Percentiles rank a stretch among this genome's conserved stretches.
phyloP scores from a whole-genome alignment of 2,329 filamentous ascomycete species.

The Sarocladium kiliense region DNA sequence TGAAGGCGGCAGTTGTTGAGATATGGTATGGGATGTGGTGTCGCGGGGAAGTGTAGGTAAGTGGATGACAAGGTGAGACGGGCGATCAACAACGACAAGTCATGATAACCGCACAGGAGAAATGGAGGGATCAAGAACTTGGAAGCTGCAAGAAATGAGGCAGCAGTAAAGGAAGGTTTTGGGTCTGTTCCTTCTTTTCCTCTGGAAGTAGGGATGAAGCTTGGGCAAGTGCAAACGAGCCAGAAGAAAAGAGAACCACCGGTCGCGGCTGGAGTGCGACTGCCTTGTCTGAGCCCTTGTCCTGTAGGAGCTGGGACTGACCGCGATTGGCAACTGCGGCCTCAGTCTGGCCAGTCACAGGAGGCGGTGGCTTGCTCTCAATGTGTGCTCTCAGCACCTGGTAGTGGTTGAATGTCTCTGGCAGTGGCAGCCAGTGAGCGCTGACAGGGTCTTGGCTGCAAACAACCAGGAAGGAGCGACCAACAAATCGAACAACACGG shows the following conservation, averaged over 20 bases:
- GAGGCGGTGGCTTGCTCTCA: not conserved
- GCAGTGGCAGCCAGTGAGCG: not conserved
- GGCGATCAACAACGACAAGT: not conserved
- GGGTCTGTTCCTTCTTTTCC: not conserved
- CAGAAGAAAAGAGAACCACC: not conserved
- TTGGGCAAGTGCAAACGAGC: not conserved
- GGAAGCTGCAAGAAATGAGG: not conserved
- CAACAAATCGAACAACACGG: not conserved
- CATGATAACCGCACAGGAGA: not conserved
- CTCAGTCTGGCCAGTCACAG: not conserved
- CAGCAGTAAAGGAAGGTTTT: not conserved
- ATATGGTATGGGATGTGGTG: not conserved
- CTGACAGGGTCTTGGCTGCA: conserved; percentile 4
- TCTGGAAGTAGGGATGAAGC: not conserved
- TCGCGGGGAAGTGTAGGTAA: not conserved
- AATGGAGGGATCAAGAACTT: no score
- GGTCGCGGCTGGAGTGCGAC: not conserved
- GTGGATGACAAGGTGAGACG: not conserved
- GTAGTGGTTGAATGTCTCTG: not conserved
- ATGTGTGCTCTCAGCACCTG: not conserved
- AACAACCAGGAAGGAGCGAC: not conserved
- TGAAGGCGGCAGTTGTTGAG: not conserved
- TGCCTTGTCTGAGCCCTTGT: not conserved
- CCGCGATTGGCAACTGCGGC: not conserved
- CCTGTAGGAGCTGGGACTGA: not conserved